These are phyloP conservation scores for Dactylellina cionopaga DNA, from an alignment of 2,329 filamentous ascomycete species.

Conservation along the genomic window DNA sequence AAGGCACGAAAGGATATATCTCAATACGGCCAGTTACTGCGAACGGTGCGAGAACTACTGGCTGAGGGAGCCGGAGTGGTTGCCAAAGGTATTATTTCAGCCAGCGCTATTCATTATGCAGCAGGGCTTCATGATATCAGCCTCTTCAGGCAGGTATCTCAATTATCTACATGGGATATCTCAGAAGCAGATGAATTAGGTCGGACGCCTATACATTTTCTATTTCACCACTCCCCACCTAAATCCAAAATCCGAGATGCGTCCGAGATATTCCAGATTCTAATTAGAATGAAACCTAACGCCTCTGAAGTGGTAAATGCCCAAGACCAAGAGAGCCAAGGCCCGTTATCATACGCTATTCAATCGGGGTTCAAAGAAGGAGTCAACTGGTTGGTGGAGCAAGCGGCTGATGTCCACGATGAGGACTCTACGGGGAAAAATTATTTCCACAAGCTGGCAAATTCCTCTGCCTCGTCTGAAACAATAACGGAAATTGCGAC, in stretches of 20 bases:
- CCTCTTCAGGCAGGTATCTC: slow-evolving; percentile 10
- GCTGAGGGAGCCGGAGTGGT: neutral
- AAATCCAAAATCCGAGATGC: neutral
- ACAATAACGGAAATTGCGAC: neutral
- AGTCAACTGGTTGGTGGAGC: neutral
- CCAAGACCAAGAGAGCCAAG: slow-evolving; percentile 3
- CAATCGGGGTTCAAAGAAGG: neutral
- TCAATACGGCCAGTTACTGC: too few species aligned
- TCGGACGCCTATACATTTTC: slow-evolving; percentile 3
- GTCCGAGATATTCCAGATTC: neutral
- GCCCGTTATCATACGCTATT: neutral
- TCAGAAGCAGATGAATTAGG: neutral
- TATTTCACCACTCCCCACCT: neutral
- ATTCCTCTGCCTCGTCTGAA: neutral
- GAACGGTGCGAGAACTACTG: neutral
- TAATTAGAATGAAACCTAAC: neutral
- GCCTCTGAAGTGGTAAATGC: slow-evolving; percentile 4
- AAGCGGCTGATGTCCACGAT: neutral
- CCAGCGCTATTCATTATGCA: neutral
- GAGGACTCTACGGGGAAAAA: neutral
- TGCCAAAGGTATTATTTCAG: neutral
- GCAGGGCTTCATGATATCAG: slow-evolving; percentile 1
- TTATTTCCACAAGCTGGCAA: neutral
- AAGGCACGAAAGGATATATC: neutral
- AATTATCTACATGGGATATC: slow-evolving; percentile 5